Evolutionary conservation across 2,329 filamentous ascomycete genomes (phyloP).

Genomic region (Pseudogymnoascus sp.): DNA sequence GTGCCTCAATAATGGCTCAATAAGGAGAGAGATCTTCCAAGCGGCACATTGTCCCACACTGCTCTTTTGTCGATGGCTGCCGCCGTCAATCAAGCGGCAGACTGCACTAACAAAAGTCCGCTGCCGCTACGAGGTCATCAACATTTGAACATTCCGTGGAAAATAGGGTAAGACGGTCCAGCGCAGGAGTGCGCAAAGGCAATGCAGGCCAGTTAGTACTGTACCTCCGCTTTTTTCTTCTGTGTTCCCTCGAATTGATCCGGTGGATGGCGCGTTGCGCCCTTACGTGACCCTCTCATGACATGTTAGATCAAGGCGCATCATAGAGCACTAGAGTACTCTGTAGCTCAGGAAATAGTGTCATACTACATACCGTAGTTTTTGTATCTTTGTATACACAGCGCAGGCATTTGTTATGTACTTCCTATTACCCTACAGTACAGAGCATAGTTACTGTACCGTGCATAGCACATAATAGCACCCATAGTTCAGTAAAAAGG

Average conservation of each 20-base stretch:
- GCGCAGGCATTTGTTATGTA: background rate
- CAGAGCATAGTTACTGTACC: background rate
- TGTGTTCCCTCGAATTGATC: slow-evolving; percentile 2
- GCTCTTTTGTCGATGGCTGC: background rate
- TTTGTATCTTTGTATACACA: background rate
- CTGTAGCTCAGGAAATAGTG: background rate
- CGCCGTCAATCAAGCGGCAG: slow-evolving; percentile 6
- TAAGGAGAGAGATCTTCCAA: background rate
- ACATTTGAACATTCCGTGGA: background rate
- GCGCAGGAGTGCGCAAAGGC: background rate
- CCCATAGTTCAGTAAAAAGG: background rate
- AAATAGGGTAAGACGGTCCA: background rate
- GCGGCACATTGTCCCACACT: background rate
- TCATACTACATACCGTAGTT: background rate
- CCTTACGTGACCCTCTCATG: slow-evolving; percentile 6
- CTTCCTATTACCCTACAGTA: background rate
- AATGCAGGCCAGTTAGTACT: background rate
- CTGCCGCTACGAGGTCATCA: background rate
- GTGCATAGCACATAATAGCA: background rate
- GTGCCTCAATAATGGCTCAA: background rate
- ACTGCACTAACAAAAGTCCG: background rate
- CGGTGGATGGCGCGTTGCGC: background rate
- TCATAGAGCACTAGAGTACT: background rate
- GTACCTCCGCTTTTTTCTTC: slow-evolving; percentile 6
- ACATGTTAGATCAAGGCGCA: slow-evolving; percentile 2